phyloP scores from a whole-genome alignment of 768 basidiomycete species.

The Amylocystis lapponica region DNA sequence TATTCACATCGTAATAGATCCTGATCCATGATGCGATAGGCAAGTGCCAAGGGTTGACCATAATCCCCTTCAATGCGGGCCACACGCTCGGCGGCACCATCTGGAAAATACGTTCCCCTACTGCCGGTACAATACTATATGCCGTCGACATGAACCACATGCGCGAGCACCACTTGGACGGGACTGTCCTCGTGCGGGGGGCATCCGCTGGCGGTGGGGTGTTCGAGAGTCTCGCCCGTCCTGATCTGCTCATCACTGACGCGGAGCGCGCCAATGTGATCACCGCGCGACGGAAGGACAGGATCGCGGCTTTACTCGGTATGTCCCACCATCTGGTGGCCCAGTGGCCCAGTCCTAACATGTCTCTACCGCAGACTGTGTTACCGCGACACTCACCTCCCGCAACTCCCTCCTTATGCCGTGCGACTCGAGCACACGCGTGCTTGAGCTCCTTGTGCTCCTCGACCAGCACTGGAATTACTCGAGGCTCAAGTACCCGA shows the following conservation, averaged over 20 bases:
- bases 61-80: slow-evolving; percentile 93
- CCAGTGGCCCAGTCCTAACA: background rate
- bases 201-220: slow-evolving; percentile 71
- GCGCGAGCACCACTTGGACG: slow-evolving; percentile 91
- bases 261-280: slow-evolving; percentile 79
- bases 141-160: slow-evolving; percentile 96
- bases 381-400: slow-evolving; percentile 79
- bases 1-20: background rate
- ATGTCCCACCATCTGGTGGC: slow-evolving; percentile 5
- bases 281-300: slow-evolving; percentile 83
- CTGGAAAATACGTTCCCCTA: slow-evolving; percentile 98
- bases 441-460: slow-evolving; percentile 91
- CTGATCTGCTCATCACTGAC: slow-evolving; percentile 92
- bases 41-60: slow-evolving; percentile 87
- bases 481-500: slow-evolving; percentile 75
- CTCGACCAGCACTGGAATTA: slow-evolving; percentile 98
- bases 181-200: slow-evolving; percentile 78
- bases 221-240: slow-evolving; percentile 81
- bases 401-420: slow-evolving; percentile 84
- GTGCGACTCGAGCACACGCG: slow-evolving; percentile 89
- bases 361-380: slow-evolving; percentile 54
- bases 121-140: slow-evolving; percentile 92
- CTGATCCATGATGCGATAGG: slow-evolving; percentile 32
- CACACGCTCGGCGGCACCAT: slow-evolving; percentile 95
- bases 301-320: slow-evolving; percentile 88